Evolutionary conservation across 1,284 basidiomycete species (phyloP), one percentile per base, ranked within the genome.

Genomic region (Meripilus lineatus): DNA sequence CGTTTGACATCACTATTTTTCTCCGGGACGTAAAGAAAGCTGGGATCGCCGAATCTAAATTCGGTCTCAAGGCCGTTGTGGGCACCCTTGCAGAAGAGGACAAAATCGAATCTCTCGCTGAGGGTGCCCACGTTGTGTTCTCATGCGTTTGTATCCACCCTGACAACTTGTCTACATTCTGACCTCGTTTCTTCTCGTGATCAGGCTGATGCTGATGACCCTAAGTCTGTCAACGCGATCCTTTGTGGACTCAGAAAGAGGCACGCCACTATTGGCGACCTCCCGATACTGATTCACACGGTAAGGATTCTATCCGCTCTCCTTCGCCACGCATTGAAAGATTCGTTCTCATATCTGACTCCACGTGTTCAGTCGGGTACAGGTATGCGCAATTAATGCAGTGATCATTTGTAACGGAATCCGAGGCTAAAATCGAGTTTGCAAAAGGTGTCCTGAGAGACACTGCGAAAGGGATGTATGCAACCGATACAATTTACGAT

Each of bases 211-310:
- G 58, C 61, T 14, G 71, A 74, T 43, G 59, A 71, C 42, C 46
- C 69, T 3, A 56, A 53, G 8, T 66, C 70, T 2, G 65, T 66
- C 0, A 50, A 66, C 26, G 69, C 70, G 1, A 70, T 71, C n/a
- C 50, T 79, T 32, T 56, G 53, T 8, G 76, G 76, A 1, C 48
- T 74, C 42, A 70, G 66, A 58, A 66, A 64, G 42, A 61, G 69
- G 23, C 65, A 69, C 44, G 62, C 69, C 18, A 59, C 53, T 21
- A 66, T 65, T n/a, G 72, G 72, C 7, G 66, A 61, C 10, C 47
- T 58, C 5, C 67, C 74, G 1, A 66, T 71, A 32, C 63, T 75
- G 30, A 77, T 80, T 34, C 72, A 79, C 52, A 77, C 74, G 1
- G 75, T 77, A 49, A 38, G 70, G 59, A 18, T 22, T 22, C 2